A percentile compares a stretch with the other conserved stretches of the same genome.
Conservation (phyloP, 2,329 filamentous ascomycete genomes). For the Aspergillus transmontanensis region DNA sequence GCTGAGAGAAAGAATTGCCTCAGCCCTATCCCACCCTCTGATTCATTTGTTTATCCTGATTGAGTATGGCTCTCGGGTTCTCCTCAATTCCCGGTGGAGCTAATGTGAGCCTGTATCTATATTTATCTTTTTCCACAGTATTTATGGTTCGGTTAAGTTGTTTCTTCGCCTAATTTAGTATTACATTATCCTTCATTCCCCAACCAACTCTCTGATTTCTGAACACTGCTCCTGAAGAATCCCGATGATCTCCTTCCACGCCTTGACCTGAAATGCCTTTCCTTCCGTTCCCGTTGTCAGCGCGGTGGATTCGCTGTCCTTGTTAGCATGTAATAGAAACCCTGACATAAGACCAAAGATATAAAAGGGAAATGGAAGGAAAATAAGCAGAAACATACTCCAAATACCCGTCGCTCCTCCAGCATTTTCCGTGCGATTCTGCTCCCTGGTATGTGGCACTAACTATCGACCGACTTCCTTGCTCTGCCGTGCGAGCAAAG, state of each 20-base stretch:
- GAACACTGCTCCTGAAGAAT: constrained; percentile 31
- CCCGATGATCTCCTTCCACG: constrained; percentile 46
- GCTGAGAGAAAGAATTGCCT: neutral
- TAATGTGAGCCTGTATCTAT: constrained; percentile 7
- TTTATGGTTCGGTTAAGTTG: neutral
- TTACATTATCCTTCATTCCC: neutral
- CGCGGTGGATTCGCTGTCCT: constrained; percentile 35
- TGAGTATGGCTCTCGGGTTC: constrained; percentile 2
- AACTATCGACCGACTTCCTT: constrained; percentile 48
- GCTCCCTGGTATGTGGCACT: constrained; percentile 45
- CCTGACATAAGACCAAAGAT: neutral
- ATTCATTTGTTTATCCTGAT: constrained; percentile 5
- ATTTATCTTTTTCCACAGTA: neutral
- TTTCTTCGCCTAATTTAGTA: neutral
- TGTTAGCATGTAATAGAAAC: constrained; percentile 14
- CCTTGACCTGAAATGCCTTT: constrained; percentile 37
- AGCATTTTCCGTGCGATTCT: constrained; percentile 48
- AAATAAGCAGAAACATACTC: constrained; percentile 30
- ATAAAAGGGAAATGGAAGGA: neutral
- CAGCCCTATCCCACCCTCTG: constrained; percentile 1
- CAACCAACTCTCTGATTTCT: constrained; percentile 20
- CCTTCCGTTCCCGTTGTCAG: constrained; percentile 38
- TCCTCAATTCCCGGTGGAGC: constrained; percentile 3
- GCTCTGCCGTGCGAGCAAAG: constrained; percentile 47
- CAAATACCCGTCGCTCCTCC: constrained; percentile 44